Percentiles rank a stretch among this genome's conserved stretches.
Evolutionary conservation across 2,329 filamentous ascomycete genomes (phyloP).

Genomic region (Waltergamsia citrina): DNA sequence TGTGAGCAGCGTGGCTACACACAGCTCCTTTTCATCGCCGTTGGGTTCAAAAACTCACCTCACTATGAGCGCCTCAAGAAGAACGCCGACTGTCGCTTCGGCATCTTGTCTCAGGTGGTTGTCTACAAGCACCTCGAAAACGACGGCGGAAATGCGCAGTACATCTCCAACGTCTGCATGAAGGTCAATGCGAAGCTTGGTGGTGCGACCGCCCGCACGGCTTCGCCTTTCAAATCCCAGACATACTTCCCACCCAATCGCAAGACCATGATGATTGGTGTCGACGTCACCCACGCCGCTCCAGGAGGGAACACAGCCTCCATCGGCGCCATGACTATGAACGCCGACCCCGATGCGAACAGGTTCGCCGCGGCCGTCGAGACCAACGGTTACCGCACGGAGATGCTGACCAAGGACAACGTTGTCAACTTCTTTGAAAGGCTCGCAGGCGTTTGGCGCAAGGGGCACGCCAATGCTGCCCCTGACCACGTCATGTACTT

Average conservation of each 20-base stretch:
- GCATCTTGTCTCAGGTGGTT: slow-evolving; percentile 75
- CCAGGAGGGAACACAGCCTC: slow-evolving; percentile 61
- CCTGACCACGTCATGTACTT: slow-evolving; percentile 83
- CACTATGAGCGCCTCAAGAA: slow-evolving; percentile 85
- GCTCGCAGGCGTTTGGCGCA: slow-evolving; percentile 57
- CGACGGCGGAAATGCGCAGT: slow-evolving; percentile 54
- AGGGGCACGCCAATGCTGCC: slow-evolving; percentile 25
- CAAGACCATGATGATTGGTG: slow-evolving; percentile 74
- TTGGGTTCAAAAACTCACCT: slow-evolving; percentile 60
- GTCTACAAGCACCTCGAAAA: not conserved
- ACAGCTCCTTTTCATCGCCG: slow-evolving; percentile 71
- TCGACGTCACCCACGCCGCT: slow-evolving; percentile 79
- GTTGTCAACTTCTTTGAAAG: slow-evolving; percentile 55
- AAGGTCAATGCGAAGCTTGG: slow-evolving; percentile 96
- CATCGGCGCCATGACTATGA: slow-evolving; percentile 81
- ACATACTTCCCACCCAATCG: slow-evolving; percentile 31
- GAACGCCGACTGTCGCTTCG: slow-evolving; percentile 74
- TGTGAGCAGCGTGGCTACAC: slow-evolving; percentile 49
- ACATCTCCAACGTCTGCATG: slow-evolving; percentile 90
- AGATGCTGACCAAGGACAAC: slow-evolving; percentile 65
- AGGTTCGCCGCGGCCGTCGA: slow-evolving; percentile 72
- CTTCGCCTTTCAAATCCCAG: slow-evolving; percentile 17
- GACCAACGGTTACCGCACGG: slow-evolving; percentile 72
- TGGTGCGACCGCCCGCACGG: slow-evolving; percentile 55
- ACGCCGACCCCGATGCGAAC: slow-evolving; percentile 60